These are phyloP conservation scores for Vaccinium myrtillus DNA, from an alignment of 148 eudicot genomes.

Conservation along the genomic window DNA sequence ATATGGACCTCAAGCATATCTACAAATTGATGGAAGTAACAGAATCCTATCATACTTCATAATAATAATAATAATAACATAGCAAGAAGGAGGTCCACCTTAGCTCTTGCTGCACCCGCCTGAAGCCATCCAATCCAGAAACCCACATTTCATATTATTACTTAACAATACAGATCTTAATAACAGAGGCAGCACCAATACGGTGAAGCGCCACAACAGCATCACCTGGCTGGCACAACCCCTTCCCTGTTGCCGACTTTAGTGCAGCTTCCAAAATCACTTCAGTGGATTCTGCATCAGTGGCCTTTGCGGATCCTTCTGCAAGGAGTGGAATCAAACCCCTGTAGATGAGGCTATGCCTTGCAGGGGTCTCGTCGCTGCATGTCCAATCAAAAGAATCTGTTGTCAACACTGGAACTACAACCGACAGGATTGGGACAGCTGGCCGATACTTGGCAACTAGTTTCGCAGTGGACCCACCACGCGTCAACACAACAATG, in stretches of 20 bases:
- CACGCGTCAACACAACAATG: constrained; percentile 82
- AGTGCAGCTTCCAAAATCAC: constrained; percentile 75
- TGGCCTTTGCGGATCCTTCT: constrained; percentile 88
- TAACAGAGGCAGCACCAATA: constrained; percentile 81
- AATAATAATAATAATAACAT: not conserved
- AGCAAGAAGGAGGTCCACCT: not conserved
- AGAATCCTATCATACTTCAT: not conserved
- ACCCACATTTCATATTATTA: constrained; percentile 19
- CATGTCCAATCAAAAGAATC: constrained; percentile 68
- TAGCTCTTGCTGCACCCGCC: not conserved
- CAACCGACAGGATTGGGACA: constrained; percentile 74
- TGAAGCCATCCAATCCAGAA: not conserved
- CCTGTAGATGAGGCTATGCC: constrained; percentile 68
- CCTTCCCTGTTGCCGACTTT: constrained; percentile 56
- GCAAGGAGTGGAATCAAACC: constrained; percentile 78
- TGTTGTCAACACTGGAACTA: constrained; percentile 67
- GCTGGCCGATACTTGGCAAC: constrained; percentile 83
- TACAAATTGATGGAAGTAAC: not conserved
- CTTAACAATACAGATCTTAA: constrained; percentile 82
- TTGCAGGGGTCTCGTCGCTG: constrained; percentile 73
- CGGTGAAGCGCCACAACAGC: constrained; percentile 81
- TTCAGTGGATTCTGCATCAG: constrained; percentile 87
- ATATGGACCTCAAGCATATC: not conserved
- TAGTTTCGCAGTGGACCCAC: constrained; percentile 81
- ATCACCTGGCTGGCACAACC: constrained; percentile 65